Percentiles rank a stretch among this genome's conserved stretches.
Evolutionary conservation across 805 yeast genomes (phyloP).

Genomic region (Starmera caribaea): DNA sequence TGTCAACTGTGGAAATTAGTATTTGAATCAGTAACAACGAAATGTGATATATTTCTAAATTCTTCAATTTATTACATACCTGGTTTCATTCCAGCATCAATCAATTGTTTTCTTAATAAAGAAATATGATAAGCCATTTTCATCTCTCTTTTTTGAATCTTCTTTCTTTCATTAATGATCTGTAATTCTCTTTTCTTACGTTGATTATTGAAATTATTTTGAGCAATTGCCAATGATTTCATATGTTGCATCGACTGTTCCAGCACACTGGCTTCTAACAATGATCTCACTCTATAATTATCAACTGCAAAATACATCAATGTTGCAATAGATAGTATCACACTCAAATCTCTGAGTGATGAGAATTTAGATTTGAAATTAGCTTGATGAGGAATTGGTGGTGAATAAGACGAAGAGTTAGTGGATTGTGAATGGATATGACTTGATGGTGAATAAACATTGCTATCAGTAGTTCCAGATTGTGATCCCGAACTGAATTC

Average conservation of each 20-base stretch:
- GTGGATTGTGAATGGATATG: neutral
- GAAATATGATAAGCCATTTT: slow-evolving; percentile 64
- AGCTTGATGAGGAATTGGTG: too few relatives aligned
- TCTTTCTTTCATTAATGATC: slow-evolving; percentile 41
- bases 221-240: slow-evolving; percentile 25
- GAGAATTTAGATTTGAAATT: slow-evolving; percentile 1
- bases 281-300: slow-evolving; percentile 33
- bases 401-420: neutral
- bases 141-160: slow-evolving; percentile 36
- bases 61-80: too few relatives aligned
- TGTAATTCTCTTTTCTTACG: slow-evolving; percentile 43
- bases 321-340: slow-evolving; percentile 32
- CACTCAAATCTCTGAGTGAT: slow-evolving; percentile 27
- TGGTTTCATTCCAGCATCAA: slow-evolving; percentile 50
- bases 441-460: too few relatives aligned
- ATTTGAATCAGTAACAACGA: neutral
- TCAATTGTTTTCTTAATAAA: slow-evolving; percentile 48
- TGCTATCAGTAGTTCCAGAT: too few relatives aligned
- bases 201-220: slow-evolving; percentile 39
- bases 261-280: slow-evolving; percentile 22
- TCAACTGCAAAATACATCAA: slow-evolving; percentile 42
- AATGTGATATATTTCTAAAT: too few relatives aligned
- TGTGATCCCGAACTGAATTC: neutral
- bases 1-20: slow-evolving; percentile 23
- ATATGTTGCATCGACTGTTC: slow-evolving; percentile 23